A percentile compares a stretch with the other conserved stretches of the same genome.
Conservation (phyloP, 2,329 filamentous ascomycete species). For the Trichoderma brevicompactum region DNA sequence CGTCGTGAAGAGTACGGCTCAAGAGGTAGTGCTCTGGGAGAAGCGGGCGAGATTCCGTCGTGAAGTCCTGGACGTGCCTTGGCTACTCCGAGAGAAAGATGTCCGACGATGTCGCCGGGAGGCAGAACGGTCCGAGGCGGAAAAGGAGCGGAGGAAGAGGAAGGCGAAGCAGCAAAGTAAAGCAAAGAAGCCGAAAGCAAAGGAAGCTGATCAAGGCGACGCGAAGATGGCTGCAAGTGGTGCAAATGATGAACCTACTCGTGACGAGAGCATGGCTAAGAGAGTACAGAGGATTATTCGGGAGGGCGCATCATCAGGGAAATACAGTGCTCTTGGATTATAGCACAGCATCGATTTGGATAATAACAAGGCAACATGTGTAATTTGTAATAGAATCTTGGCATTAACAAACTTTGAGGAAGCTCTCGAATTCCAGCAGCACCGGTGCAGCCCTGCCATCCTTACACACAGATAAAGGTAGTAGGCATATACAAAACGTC, state of each 20-base stretch:
- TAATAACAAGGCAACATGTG: not conserved
- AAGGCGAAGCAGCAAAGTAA: not conserved
- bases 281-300: conserved; percentile 38
- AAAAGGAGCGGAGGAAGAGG: conserved; percentile 36
- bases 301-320: conserved; percentile 38
- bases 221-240: not conserved
- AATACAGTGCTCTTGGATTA: conserved; percentile 44
- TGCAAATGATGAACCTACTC: not conserved
- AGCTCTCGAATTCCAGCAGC: not conserved
- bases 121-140: conserved; percentile 45
- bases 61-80: conserved; percentile 56
- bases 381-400: not conserved
- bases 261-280: conserved; percentile 14
- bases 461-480: not conserved
- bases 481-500: not conserved
- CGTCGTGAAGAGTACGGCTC: conserved; percentile 55
- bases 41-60: conserved; percentile 55
- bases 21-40: conserved; percentile 64
- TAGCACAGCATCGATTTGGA: conserved; percentile 31
- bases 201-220: conserved; percentile 4
- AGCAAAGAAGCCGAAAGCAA: conserved; percentile 33
- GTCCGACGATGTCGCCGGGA: conserved; percentile 56
- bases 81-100: conserved; percentile 56
- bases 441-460: not conserved
- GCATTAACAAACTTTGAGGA: too few species aligned